A percentile compares a stretch with the other conserved stretches of the same genome.
These are phyloP conservation scores for Physaria fendleri DNA, from an alignment of 345 rosid species.

Conservation along the genomic window DNA sequence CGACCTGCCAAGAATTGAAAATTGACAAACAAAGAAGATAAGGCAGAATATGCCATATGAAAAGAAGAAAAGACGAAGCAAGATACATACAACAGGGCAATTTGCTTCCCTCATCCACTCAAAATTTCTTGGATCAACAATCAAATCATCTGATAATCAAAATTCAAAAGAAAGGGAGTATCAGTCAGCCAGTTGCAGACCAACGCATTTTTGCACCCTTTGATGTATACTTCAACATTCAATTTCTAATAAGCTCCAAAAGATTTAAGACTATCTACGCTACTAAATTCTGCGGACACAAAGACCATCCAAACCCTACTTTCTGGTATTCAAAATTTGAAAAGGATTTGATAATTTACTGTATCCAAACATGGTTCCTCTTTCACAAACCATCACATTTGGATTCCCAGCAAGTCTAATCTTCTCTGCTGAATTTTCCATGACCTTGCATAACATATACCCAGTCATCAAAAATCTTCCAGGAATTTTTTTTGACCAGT, in stretches of 20 bases:
- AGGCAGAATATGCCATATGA: background rate
- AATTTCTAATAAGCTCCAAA: background rate
- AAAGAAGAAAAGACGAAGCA: conserved; percentile 2
- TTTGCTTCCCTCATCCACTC: conserved; percentile 96
- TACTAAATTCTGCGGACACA: background rate
- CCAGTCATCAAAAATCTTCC: conserved; percentile 6
- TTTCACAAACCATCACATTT: conserved; percentile 93
- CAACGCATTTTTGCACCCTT: background rate
- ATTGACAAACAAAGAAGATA: background rate
- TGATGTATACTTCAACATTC: background rate
- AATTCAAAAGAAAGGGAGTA: conserved; percentile 6
- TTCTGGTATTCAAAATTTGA: background rate
- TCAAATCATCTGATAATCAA: conserved; percentile 68
- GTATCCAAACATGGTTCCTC: conserved; percentile 99
- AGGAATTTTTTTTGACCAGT: background rate
- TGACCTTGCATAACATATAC: conserved; percentile 49
- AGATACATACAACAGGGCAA: conserved; percentile 83
- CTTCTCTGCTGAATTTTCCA: conserved; percentile 86
- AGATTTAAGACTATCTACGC: background rate
- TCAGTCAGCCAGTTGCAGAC: conserved; percentile 9
- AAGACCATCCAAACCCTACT: background rate
- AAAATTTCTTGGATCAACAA: conserved; percentile 88
- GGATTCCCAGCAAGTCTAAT: conserved; percentile 89
- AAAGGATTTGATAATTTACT: conserved; percentile 50
- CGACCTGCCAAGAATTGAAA: conserved; percentile 52